Conservation (phyloP, 805 yeast species). For the Saitoella complicata region DNA sequence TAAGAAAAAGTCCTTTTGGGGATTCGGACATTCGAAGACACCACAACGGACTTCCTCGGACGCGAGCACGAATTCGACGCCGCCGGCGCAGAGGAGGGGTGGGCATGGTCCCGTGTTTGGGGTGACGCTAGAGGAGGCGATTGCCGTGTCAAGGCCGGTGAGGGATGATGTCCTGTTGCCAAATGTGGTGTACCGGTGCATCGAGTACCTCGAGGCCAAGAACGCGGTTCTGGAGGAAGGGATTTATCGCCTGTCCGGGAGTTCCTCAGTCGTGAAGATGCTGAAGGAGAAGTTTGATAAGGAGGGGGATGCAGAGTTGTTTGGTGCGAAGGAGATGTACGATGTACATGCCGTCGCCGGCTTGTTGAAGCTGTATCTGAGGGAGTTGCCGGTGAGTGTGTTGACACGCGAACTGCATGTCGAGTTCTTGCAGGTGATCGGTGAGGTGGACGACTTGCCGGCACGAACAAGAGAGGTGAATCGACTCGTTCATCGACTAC, state of each 20-base stretch:
- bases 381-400: slow-evolving; percentile 57
- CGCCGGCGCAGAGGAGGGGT: too few species aligned
- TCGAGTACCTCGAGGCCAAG: slow-evolving; percentile 45
- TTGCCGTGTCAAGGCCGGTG: too few species aligned
- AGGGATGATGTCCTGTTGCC: slow-evolving; percentile 30
- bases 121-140: too few species aligned
- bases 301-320: slow-evolving; percentile 52
- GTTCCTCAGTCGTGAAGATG: slow-evolving; percentile 55
- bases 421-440: slow-evolving; percentile 42
- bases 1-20: too few species aligned
- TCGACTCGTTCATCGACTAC: slow-evolving; percentile 27
- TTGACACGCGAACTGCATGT: slow-evolving; percentile 51
- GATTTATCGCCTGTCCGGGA: slow-evolving; percentile 77
- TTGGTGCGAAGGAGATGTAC: slow-evolving; percentile 14
- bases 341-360: slow-evolving; percentile 86
- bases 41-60: too few species aligned
- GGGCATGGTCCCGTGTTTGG: too few species aligned
- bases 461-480: slow-evolving; percentile 17
- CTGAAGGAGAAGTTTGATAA: slow-evolving; percentile 53
- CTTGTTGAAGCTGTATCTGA: slow-evolving; percentile 59
- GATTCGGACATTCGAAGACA: too few species aligned
- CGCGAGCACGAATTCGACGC: too few species aligned
- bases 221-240: slow-evolving; percentile 81
- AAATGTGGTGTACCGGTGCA: slow-evolving; percentile 57
- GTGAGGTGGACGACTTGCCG: slow-evolving; percentile 16